Evolutionary conservation across 768 basidiomycete genomes (phyloP), one percentile per base, ranked within the genome.

Genomic region (Lanmaoa pseudosensibilis): DNA sequence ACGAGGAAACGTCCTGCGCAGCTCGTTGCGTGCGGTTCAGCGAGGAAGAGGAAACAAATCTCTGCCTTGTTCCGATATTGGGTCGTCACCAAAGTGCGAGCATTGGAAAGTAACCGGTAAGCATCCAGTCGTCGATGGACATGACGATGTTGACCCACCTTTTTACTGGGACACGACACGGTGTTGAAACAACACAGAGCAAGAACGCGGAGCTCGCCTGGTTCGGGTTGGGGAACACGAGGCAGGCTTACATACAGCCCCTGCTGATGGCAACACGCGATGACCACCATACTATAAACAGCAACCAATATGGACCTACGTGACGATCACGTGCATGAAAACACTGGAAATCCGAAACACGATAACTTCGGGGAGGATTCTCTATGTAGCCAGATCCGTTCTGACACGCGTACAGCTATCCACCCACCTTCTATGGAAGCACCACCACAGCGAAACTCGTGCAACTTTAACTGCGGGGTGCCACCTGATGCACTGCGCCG

Each of bases 1-100:
- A 66, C 68, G 55, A 57, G 58, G 45, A 53, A 62, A 65, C 69
- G 69, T 53, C 69, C 69, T 56, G 69, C 69, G 67, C 63, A 61
- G 63, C 53, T 61, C 65, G 69, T 61, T 59, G 52, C 52, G 62
- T 54, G 54, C 50, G 32, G 27, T 41, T 43, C 56, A 52, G 48
- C 47, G 57, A 43, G 34, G 41, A 51, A 45, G 50, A 49, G 49
- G 48, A 49, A 40, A 47, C 34, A 23, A 50, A 46, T 47, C 27
- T 53, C 46, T 32, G 23, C 36, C 52, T 51, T 60, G 59, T 15
- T 36, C 25, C 40, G 11, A 38, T 39, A 40, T 44, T 18, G 36
- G 11, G 30, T 33, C 30, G 48, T 50, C 30, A 39, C 11, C 16
- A 19, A 27, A 41, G n/a, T 2, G 33, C 0, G 21, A 40, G 23